A percentile compares a stretch with the other conserved stretches of the same genome.
These are phyloP conservation scores for Neofusicoccum laricinum DNA, from an alignment of 2,329 filamentous ascomycete species.

Conservation along the genomic window DNA sequence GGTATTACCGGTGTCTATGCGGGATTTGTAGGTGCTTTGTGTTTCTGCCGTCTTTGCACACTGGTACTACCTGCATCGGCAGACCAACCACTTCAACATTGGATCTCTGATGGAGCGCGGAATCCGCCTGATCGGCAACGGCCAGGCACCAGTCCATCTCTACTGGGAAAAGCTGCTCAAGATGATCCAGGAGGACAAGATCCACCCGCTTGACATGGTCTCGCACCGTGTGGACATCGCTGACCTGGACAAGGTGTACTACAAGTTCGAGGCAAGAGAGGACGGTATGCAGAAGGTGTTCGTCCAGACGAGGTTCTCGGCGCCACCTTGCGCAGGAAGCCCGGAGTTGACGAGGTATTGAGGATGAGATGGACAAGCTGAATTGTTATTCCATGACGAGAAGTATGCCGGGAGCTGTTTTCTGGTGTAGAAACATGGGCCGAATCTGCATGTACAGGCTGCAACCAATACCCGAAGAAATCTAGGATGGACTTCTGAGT, in stretches of 20 bases:
- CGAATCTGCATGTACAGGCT: not conserved
- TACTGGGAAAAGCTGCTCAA: slow-evolving; percentile 79
- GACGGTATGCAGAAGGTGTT: slow-evolving; percentile 81
- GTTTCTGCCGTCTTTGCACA: slow-evolving; percentile 3
- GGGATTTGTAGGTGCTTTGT: slow-evolving; percentile 49
- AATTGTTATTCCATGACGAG: not conserved
- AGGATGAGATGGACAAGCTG: not conserved
- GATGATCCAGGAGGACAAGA: slow-evolving; percentile 63
- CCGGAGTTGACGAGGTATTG: slow-evolving; percentile 50
- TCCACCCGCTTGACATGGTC: slow-evolving; percentile 78
- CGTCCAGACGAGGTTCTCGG: slow-evolving; percentile 58
- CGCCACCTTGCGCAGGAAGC: slow-evolving; percentile 48
- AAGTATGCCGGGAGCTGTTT: not conserved
- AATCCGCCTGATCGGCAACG: slow-evolving; percentile 71
- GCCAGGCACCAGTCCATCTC: slow-evolving; percentile 71
- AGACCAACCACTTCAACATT: slow-evolving; percentile 81
- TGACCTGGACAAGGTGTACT: slow-evolving; percentile 52
- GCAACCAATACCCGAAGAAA: not conserved
- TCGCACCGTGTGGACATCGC: slow-evolving; percentile 65
- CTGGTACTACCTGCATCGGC: slow-evolving; percentile 1
- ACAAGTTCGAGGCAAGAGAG: slow-evolving; percentile 66
- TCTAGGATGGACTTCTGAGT: too few relatives aligned
- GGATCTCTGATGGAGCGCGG: slow-evolving; percentile 83
- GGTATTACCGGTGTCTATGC: slow-evolving; percentile 74
- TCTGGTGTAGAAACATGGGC: not conserved